Base-by-base conservation (phyloP, 208 protist genomes). In the Chromosphaera perkinsii region DNA sequence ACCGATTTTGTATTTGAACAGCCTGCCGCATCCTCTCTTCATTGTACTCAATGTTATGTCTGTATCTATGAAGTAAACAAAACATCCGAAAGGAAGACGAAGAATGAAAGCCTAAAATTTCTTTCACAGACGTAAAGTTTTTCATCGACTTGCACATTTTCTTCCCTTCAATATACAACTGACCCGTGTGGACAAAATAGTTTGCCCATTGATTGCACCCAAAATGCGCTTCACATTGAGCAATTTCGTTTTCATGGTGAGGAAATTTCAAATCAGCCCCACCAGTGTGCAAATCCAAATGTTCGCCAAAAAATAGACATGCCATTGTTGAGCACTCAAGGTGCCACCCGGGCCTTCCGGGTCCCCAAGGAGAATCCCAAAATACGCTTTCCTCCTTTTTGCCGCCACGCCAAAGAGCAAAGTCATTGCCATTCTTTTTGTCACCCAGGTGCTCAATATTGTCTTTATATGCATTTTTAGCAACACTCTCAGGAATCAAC, bases 61-160 rank as follows among this genome's bases (percentile, higher is more conserved):
- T 24, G 80, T 85, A 96, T 10, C 59, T 66, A 62, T 92, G 89
- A 9, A 89, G 71, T 0, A 94, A 77, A 70, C 94, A 95, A 31
- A 96, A 75, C 29, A 96, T 72, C 22, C 93, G 84, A 75, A 97
- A 62, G 9, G 9, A 14, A 37, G 24, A 17, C 10, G 10, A 9
- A n/a, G 47, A 27, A 62, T 26, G 20, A 9, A 20, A 9, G 10
- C 24, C 12, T 3, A 91, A 74, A 37, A 81, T 78, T 55, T 90
- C 78, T 12, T 74, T 70, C 66, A 99, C 97, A 1, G 97, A 97
- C 39, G 96, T 94, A 73, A 99, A 99, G 75, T 99, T 99, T 79
- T 98, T 99, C 1, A 98, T 75, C 29, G 90, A 96, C 81, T 99
- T 99, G 31, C 90, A 94, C 97, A 99, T 99, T 40, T 99, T 99